These are phyloP conservation scores for Mortierella sp. DNA, from an alignment of 371 early-diverging fungal species.

Conservation along the genomic window DNA sequence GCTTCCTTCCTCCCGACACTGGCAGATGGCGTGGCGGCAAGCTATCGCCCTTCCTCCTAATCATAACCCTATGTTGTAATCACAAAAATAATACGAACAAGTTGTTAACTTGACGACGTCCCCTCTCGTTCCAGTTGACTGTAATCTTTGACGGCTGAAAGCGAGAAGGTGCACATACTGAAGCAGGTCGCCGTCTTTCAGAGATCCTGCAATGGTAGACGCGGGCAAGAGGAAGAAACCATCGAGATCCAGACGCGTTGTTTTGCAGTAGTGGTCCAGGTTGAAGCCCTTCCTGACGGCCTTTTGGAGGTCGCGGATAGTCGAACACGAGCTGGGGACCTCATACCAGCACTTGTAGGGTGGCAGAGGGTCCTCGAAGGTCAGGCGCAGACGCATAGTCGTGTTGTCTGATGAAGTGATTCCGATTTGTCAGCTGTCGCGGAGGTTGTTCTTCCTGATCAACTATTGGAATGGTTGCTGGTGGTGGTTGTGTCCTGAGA, in stretches of 20 bases:
- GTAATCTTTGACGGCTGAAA: neutral
- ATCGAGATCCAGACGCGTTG: slow-evolving; percentile 54
- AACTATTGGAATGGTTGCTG: neutral
- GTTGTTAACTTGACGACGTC: neutral
- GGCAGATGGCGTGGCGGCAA: slow-evolving; percentile 38
- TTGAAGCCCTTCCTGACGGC: slow-evolving; percentile 47
- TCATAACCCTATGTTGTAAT: slow-evolving; percentile 31
- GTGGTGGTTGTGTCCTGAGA: neutral
- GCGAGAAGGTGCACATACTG: slow-evolving; percentile 26
- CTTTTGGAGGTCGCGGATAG: slow-evolving; percentile 44
- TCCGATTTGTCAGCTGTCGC: slow-evolving; percentile 6
- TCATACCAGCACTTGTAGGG: slow-evolving; percentile 57
- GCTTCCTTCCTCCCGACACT: slow-evolving; percentile 29
- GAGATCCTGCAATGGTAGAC: slow-evolving; percentile 31
- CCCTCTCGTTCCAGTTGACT: neutral
- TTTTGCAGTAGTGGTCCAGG: slow-evolving; percentile 35
- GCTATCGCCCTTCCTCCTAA: slow-evolving; percentile 32
- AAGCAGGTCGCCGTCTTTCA: slow-evolving; percentile 48
- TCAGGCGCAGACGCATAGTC: slow-evolving; percentile 43
- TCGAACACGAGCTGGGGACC: slow-evolving; percentile 31
- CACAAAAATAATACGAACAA: neutral
- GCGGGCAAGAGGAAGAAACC: slow-evolving; percentile 51
- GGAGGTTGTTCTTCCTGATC: neutral
- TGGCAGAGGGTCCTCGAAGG: slow-evolving; percentile 53
- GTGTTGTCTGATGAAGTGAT: neutral